A percentile compares a stretch with the other conserved stretches of the same genome.
phyloP scores from a whole-genome alignment of 805 yeast species.

The Torulaspora gathmanii region DNA sequence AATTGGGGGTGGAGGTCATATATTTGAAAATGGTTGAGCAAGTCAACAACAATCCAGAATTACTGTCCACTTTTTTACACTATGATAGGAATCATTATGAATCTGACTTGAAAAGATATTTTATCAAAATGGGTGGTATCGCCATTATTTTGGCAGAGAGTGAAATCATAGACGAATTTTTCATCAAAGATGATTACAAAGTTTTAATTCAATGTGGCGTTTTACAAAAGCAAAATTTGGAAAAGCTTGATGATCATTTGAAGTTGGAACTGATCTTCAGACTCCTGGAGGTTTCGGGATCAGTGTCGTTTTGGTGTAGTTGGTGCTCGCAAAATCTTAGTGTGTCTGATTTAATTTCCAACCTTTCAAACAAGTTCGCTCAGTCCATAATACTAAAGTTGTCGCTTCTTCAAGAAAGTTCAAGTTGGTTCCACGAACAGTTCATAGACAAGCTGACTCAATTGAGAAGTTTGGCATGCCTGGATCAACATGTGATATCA shows the following conservation, averaged over 20 bases:
- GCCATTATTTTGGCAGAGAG: slow-evolving; percentile 14
- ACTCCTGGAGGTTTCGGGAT: slow-evolving; percentile 20
- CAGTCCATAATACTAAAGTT: slow-evolving; percentile 28
- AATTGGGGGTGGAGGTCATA: slow-evolving; percentile 5
- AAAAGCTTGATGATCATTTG: slow-evolving; percentile 12
- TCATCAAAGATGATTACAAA: slow-evolving; percentile 14
- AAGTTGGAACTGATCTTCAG: slow-evolving; percentile 23
- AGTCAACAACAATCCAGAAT: slow-evolving; percentile 2
- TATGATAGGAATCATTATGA: slow-evolving; percentile 22
- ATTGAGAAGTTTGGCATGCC: neutral
- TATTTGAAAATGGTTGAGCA: slow-evolving; percentile 2
- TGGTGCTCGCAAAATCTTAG: slow-evolving; percentile 27
- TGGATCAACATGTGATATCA: slow-evolving; percentile 19
- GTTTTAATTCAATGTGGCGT: slow-evolving; percentile 29
- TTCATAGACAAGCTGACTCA: slow-evolving; percentile 9
- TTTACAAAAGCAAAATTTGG: slow-evolving; percentile 17
- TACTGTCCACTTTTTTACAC: slow-evolving; percentile 15
- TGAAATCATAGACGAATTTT: slow-evolving; percentile 15
- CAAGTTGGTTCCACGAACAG: slow-evolving; percentile 19
- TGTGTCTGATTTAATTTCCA: slow-evolving; percentile 9
- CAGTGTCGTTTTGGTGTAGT: slow-evolving; percentile 25
- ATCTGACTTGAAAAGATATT: slow-evolving; percentile 19
- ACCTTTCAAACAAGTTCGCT: slow-evolving; percentile 17
- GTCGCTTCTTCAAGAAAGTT: slow-evolving; percentile 13
- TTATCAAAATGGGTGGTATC: slow-evolving; percentile 29